These are phyloP conservation scores for Epichloe baconii DNA, from an alignment of 2,329 filamentous ascomycete species.

Conservation along the genomic window DNA sequence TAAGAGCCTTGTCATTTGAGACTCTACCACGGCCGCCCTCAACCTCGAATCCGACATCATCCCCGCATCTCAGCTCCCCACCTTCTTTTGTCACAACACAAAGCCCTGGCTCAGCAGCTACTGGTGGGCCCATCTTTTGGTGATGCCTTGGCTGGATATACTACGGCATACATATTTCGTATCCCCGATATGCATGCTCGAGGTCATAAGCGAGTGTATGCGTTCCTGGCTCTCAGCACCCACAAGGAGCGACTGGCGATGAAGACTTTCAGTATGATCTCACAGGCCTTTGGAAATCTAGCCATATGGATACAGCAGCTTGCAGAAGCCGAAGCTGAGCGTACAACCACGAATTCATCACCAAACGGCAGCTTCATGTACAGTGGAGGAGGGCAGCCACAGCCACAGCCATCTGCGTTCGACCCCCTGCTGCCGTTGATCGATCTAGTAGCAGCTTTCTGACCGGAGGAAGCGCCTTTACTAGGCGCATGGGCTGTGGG, in stretches of 20 bases:
- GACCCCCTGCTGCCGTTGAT: slow-evolving; percentile 21
- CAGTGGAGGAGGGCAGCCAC: slow-evolving; percentile 19
- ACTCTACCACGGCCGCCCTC: slow-evolving; percentile 45
- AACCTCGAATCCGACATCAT: slow-evolving; percentile 25
- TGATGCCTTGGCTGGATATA: slow-evolving; percentile 51
- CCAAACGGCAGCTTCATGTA: slow-evolving; percentile 27
- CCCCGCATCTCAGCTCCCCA: slow-evolving; percentile 23
- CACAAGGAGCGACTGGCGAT: slow-evolving; percentile 52
- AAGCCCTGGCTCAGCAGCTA: slow-evolving; percentile 38
- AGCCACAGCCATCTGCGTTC: slow-evolving; percentile 14
- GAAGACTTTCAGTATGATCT: slow-evolving; percentile 51
- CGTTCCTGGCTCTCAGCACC: slow-evolving; percentile 51
- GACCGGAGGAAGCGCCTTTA: slow-evolving; percentile 41
- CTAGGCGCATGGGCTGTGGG: slow-evolving; percentile 43
- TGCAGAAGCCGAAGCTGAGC: slow-evolving; percentile 50
- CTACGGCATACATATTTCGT: slow-evolving; percentile 57
- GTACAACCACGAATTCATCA: slow-evolving; percentile 32
- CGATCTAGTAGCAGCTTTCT: slow-evolving; percentile 42
- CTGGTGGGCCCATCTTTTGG: slow-evolving; percentile 57
- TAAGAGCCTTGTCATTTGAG: slow-evolving; percentile 54
- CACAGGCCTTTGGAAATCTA: slow-evolving; percentile 48
- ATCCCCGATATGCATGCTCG: slow-evolving; percentile 55
- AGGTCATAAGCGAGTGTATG: slow-evolving; percentile 56
- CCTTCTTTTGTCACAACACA: slow-evolving; percentile 42
- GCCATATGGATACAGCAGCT: slow-evolving; percentile 53